Evolutionary conservation across 768 basidiomycete genomes (phyloP), one percentile per base, ranked within the genome.

Genomic region (Mycena maculata): DNA sequence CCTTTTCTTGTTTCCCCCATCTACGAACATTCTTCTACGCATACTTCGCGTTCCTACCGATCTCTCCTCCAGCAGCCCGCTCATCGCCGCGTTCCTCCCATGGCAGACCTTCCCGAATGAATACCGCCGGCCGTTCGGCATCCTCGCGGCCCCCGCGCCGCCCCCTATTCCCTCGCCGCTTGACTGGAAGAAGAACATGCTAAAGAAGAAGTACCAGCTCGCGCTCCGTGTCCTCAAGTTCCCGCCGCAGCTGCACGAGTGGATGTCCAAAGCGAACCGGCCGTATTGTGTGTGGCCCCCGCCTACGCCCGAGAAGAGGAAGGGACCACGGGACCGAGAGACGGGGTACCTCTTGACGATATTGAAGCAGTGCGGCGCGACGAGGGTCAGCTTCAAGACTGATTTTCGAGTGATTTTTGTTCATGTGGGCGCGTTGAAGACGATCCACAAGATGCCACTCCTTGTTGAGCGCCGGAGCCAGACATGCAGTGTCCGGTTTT

Each of bases 391-490:
- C 13, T 64, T 75, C 65, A 80, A 82, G 42, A 75, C 76, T 25
- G 82, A 84, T 52, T 78, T 80, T 25, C 76, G 87, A 13, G 77
- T 88, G 25, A 73, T 92, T n/a, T 93, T 93, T 65, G 82, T 92
- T 25, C 90, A 93, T 73, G 83, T 88, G 18, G 86, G 86, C 22
- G 83, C 89, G 3, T 71, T 93, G 61, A 73, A 73, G 45, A 81
- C 76, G 1, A 65, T 93, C 11, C 79, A 84, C 63, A 80, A 80
- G 15, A 73, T 92, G 31, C 85, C 87, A 2, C 79, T 76, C 4
- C 75, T 92, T 33, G 81, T 80, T 12, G 81, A 85, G 30, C 82
- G 87, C 57, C 77, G 87, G 22, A 76, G 73, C 28, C 82, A 84
- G 23, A 75, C 76, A 4, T 77, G 81, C 30, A 83, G 86, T 42